These are phyloP conservation scores for Laguncularia racemosa DNA, from an alignment of 345 rosid genomes.

Conservation along the genomic window DNA sequence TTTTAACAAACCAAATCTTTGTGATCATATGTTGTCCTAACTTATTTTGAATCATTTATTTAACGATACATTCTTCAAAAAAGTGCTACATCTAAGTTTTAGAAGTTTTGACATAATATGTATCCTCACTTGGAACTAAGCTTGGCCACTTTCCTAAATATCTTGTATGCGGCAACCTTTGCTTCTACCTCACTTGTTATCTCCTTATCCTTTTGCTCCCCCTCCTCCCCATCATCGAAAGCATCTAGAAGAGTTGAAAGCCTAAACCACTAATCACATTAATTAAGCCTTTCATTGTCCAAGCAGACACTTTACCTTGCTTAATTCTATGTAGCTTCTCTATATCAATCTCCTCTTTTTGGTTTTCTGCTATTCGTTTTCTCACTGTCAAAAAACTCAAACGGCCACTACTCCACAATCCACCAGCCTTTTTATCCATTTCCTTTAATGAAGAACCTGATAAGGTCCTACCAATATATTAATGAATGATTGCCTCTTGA, in stretches of 20 bases:
- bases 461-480: conserved; percentile 3
- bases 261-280: conserved; percentile 35
- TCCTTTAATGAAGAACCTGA: conserved; percentile 5
- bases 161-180: conserved; percentile 50
- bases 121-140: conserved; percentile 40
- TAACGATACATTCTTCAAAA: neutral
- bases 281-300: conserved; percentile 66
- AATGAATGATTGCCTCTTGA: conserved; percentile 5
- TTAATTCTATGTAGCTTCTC: conserved; percentile 57
- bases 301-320: conserved; percentile 57
- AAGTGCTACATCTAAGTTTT: neutral
- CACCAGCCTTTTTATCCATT: conserved; percentile 3
- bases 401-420: conserved; percentile 21
- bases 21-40: too few relatives aligned
- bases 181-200: conserved; percentile 70
- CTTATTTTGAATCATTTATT: too few relatives aligned
- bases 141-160: conserved; percentile 57
- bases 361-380: conserved; percentile 19
- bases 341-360: conserved; percentile 52
- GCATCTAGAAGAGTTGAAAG: conserved; percentile 19
- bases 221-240: conserved; percentile 43
- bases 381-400: conserved; percentile 35
- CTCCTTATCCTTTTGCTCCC: conserved; percentile 35
- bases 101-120: neutral
- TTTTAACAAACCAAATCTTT: too few relatives aligned